Percentiles rank a stretch among this genome's conserved stretches.
Conservation (phyloP, 495 filamentous ascomycete species). For the Haplographium delicatum region DNA sequence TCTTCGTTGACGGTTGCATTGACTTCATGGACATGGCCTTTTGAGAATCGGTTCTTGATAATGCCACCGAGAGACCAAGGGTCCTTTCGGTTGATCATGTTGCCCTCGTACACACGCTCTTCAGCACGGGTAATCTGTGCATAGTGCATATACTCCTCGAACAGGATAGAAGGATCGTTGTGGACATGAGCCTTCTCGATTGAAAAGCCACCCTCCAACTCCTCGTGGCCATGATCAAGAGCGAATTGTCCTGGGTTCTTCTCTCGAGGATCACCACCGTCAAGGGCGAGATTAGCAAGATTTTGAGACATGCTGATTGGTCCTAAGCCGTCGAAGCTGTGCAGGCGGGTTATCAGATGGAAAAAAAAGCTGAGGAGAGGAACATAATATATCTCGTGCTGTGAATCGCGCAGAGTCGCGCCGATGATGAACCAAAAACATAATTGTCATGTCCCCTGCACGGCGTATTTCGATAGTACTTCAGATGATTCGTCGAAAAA, state of each 20-base stretch:
- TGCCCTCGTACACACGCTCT: conserved; percentile 31
- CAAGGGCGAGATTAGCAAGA: conserved; percentile 13
- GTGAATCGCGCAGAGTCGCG: neutral
- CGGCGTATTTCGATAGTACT: neutral
- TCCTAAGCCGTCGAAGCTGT: neutral
- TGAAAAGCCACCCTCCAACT: neutral
- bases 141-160: conserved; percentile 45
- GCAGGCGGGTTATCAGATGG: neutral
- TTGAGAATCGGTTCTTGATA: conserved; percentile 27
- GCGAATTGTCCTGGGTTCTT: conserved; percentile 11
- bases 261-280: conserved; percentile 18
- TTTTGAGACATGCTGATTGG: conserved; percentile 1
- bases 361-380: neutral
- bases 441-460: neutral
- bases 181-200: conserved; percentile 12
- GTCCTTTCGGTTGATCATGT: conserved; percentile 24
- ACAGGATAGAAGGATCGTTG: conserved; percentile 11
- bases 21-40: conserved; percentile 10
- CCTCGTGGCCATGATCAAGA: conserved; percentile 13
- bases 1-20: conserved; percentile 9
- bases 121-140: conserved; percentile 38
- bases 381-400: neutral
- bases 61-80: conserved; percentile 25
- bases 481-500: neutral
- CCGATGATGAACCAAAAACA: neutral